Conservation (phyloP, 805 yeast genomes). For the Metschnikowia rubicola region DNA sequence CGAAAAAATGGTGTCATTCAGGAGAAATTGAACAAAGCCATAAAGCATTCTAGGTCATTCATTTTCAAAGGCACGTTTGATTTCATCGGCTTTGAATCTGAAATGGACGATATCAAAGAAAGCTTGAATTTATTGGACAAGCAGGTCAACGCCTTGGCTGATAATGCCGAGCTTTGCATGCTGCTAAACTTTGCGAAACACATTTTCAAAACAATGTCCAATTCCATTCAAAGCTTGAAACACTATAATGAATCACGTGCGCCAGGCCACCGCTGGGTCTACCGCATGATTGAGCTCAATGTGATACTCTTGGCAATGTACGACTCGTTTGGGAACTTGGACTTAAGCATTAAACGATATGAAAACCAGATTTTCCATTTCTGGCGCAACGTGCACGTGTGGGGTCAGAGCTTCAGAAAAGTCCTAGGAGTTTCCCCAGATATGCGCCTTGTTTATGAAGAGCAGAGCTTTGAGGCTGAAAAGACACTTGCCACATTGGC, state of each 20-base stretch:
- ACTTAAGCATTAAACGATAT: background rate
- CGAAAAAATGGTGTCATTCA: background rate
- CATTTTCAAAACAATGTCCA: background rate
- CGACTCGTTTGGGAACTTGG: background rate
- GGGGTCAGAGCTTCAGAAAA: background rate
- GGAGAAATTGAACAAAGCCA: background rate
- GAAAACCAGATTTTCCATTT: background rate
- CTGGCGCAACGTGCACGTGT: background rate
- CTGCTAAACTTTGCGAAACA: background rate
- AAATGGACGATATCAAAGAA: background rate
- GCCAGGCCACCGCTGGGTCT: slow-evolving; percentile 1
- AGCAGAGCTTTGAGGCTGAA: background rate
- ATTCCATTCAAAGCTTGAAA: background rate
- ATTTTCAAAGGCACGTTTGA: background rate
- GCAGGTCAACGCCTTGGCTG: background rate
- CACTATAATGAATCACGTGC: background rate
- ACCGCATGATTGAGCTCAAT: slow-evolving; percentile 2
- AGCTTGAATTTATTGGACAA: too few species aligned
- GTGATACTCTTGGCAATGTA: background rate
- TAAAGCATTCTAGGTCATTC: background rate
- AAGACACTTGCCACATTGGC: background rate
- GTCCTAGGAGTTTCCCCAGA: background rate
- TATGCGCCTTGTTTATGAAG: background rate
- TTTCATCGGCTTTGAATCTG: background rate
- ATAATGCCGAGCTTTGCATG: background rate